Conservation (phyloP, 2,329 filamentous ascomycete genomes). For the Peltaster fructicola region DNA sequence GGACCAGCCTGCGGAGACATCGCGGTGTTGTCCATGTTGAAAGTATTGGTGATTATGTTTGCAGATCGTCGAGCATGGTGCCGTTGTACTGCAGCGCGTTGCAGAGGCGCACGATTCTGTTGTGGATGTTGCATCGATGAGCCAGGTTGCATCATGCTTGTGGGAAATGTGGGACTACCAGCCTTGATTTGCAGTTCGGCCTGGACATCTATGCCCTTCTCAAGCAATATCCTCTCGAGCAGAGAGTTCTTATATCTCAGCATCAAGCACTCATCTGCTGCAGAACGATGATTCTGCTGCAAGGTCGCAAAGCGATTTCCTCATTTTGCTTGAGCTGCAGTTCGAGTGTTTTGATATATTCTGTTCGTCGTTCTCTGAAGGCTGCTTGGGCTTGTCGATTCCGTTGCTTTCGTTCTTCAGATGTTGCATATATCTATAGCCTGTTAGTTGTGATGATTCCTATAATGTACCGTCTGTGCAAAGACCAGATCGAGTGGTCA, state of each 20-base stretch:
- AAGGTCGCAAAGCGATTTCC: constrained; percentile 78
- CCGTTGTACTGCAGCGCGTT: constrained; percentile 64
- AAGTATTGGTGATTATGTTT: constrained; percentile 17
- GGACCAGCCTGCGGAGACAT: constrained; percentile 60
- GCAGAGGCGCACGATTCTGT: constrained; percentile 51
- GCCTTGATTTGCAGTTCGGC: constrained; percentile 87
- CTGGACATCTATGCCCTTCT: constrained; percentile 97
- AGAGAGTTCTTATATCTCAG: constrained; percentile 96
- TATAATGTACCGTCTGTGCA: constrained; percentile 1
- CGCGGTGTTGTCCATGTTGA: constrained; percentile 26
- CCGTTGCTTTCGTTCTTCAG: constrained; percentile 92
- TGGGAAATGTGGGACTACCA: constrained; percentile 62
- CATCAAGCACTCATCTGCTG: constrained; percentile 95
- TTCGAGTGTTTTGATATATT: constrained; percentile 98
- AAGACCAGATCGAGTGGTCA: not conserved
- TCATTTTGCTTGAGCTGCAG: constrained; percentile 95
- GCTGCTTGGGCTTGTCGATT: constrained; percentile 95
- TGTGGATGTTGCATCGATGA: constrained; percentile 32
- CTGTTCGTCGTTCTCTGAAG: constrained; percentile 87
- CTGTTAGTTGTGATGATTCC: constrained; percentile 1
- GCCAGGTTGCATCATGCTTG: constrained; percentile 29
- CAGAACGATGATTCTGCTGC: constrained; percentile 83
- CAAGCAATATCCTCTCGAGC: constrained; percentile 81
- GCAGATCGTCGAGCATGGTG: constrained; percentile 31
- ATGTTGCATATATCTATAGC: constrained; percentile 84